These are phyloP conservation scores for Aspergillus heteromorphus DNA, from an alignment of 495 filamentous ascomycete genomes.

Conservation along the genomic window DNA sequence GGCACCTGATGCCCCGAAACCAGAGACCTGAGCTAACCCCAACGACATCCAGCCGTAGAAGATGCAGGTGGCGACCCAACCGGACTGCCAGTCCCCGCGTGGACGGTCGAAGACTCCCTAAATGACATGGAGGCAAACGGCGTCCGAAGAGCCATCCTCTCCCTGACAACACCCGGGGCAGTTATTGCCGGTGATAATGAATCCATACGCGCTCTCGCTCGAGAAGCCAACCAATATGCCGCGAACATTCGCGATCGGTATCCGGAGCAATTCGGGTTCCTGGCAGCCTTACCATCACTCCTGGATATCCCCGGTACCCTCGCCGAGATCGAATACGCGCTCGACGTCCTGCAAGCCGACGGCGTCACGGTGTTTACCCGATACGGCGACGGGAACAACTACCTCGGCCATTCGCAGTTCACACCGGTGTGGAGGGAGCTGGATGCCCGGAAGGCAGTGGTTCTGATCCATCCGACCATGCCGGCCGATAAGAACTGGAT, in stretches of 20 bases:
- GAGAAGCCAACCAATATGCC: conserved; percentile 39
- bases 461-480: conserved; percentile 48
- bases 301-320: conserved; percentile 28
- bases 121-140: conserved; percentile 29
- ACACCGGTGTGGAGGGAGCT: conserved; percentile 41
- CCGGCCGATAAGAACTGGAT: conserved; percentile 23
- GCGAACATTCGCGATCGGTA: conserved; percentile 33
- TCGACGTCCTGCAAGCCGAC: conserved; percentile 45
- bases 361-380: conserved; percentile 47
- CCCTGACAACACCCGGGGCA: conserved; percentile 40
- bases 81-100: conserved; percentile 32
- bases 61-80: conserved; percentile 28
- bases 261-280: conserved; percentile 41
- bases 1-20: neutral
- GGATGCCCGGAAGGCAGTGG: conserved; percentile 33
- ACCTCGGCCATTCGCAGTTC: conserved; percentile 42
- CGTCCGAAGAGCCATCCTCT: conserved; percentile 41
- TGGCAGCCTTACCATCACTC: conserved; percentile 41
- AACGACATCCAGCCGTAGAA: conserved; percentile 18
- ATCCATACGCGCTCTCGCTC: conserved; percentile 26
- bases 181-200: conserved; percentile 19
- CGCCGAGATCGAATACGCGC: conserved; percentile 39
- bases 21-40: neutral
- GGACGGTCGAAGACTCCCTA: conserved; percentile 26
- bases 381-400: conserved; percentile 38